Percentiles rank a stretch among this genome's conserved stretches.
Conservation (phyloP, 2,329 filamentous ascomycete genomes). For the Sarocladiaceae sp. region DNA sequence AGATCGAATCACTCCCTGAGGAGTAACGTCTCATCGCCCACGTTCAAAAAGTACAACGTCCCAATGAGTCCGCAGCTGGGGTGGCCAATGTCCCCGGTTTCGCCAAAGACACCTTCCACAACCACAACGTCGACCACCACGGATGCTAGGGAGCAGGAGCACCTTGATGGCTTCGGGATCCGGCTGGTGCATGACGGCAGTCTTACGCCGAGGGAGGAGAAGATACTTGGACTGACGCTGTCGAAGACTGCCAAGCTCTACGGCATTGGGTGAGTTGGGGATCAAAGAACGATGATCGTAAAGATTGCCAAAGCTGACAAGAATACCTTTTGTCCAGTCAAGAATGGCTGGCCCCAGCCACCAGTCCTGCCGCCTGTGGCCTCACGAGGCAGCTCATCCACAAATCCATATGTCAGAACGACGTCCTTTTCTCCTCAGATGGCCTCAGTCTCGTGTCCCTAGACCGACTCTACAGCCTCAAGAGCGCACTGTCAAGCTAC, state of each 20-base stretch:
- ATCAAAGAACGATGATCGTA: background rate
- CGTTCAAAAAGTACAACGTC: too few species aligned
- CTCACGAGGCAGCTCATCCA: slow-evolving; percentile 47
- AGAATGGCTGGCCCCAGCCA: slow-evolving; percentile 37
- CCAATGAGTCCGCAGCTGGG: slow-evolving; percentile 15
- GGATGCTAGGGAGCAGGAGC: slow-evolving; percentile 23
- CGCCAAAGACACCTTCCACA: slow-evolving; percentile 43
- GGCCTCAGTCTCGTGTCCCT: slow-evolving; percentile 54
- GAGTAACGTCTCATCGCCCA: slow-evolving; percentile 3
- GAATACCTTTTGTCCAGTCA: slow-evolving; percentile 23
- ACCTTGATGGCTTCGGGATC: slow-evolving; percentile 38
- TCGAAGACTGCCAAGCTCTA: slow-evolving; percentile 38
- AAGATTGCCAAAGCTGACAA: background rate
- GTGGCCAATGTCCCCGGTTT: slow-evolving; percentile 29
- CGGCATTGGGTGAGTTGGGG: background rate
- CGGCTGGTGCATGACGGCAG: slow-evolving; percentile 42
- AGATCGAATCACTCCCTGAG: slow-evolving; percentile 1
- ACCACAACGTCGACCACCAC: slow-evolving; percentile 32
- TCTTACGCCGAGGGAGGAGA: slow-evolving; percentile 40
- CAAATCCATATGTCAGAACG: slow-evolving; percentile 53
- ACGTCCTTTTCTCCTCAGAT: slow-evolving; percentile 53
- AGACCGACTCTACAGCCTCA: slow-evolving; percentile 60
- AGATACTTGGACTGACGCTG: slow-evolving; percentile 40
- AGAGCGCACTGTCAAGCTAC: slow-evolving; percentile 53
- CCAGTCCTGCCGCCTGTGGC: slow-evolving; percentile 35